Base-by-base conservation (phyloP, 225 moss, liverwort and hornwort species). In the Sphagnum tenellum region DNA sequence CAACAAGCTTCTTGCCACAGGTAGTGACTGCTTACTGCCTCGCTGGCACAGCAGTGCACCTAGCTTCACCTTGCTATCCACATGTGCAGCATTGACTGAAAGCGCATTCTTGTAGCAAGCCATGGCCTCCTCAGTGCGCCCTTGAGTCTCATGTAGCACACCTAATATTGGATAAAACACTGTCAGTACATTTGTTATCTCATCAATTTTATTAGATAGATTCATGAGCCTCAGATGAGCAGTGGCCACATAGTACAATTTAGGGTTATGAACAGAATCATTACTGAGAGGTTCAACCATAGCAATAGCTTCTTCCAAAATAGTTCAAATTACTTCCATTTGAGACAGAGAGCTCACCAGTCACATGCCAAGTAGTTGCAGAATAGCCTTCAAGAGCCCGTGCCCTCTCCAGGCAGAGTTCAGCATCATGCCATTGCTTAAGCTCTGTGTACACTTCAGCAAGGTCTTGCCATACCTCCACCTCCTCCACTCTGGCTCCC, bases 381-480 rank as follows among this genome's bases (percentile, higher is more conserved):
- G 88, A 86, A 50, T 64, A 79, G 9, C 69, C 56, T 65, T 79
- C 72, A 49, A 91, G 52, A 63, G 66, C 79, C 61, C 72, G 89
- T 55, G 94, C 94, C 75, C 89, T 95, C 76, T 86, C 82, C 66
- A 95, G 74, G 71, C 94, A 95, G 55, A 67, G 78, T 67, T 84
- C 88, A 13, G 88, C 94, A 73, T 95, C 94, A 44, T 65, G 70
- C 91, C 88, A 91, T 64, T 95, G 94, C 81, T 89, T 82, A 66
- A 95, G 76, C 62, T 79, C 80, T 53, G 80, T 82, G 69, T 91
- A 91, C 47, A 89, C 86, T 61, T 69, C 80, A 48, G 91, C 89
- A 48, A 95, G 76, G 61, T 81, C 89, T 78, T 91, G 94, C 91
- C 94, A 95, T 45, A 95, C 91, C 67, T 88, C 89, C 49, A 67